phyloP scores from a whole-genome alignment of 2,329 filamentous ascomycete species.

The Trichoderma oligosporum region DNA sequence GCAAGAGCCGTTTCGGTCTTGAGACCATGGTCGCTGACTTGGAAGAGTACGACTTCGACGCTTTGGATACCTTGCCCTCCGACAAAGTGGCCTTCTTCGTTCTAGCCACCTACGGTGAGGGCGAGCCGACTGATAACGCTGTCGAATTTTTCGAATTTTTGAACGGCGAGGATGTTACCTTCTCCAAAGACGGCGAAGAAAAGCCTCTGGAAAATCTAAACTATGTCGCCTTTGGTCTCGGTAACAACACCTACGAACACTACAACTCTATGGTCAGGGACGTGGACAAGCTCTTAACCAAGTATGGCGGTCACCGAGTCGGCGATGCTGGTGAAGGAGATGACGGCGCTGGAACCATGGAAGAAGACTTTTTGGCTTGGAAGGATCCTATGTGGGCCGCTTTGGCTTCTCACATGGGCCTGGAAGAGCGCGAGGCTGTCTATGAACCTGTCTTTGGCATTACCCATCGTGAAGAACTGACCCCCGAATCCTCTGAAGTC shows the following conservation, averaged over 20 bases:
- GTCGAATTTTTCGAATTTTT: slow-evolving; percentile 99
- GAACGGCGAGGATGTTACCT: slow-evolving; percentile 72
- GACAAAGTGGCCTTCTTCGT: slow-evolving; percentile 96
- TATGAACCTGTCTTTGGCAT: slow-evolving; percentile 93
- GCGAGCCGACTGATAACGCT: slow-evolving; percentile 96
- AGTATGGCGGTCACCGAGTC: slow-evolving; percentile 78
- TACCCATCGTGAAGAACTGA: slow-evolving; percentile 68
- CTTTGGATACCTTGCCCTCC: slow-evolving; percentile 78
- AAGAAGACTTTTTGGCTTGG: slow-evolving; percentile 98
- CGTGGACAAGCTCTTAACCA: slow-evolving; percentile 74
- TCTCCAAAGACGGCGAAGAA: slow-evolving; percentile 66
- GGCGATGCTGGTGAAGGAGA: slow-evolving; percentile 91
- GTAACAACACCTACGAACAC: slow-evolving; percentile 99
- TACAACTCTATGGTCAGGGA: slow-evolving; percentile 98
- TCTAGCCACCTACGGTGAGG: slow-evolving; percentile 94
- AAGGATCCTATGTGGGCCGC: slow-evolving; percentile 98
- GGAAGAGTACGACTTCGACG: slow-evolving; percentile 97
- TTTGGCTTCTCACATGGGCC: slow-evolving; percentile 73
- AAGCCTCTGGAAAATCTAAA: slow-evolving; percentile 77
- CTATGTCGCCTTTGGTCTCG: slow-evolving; percentile 92
- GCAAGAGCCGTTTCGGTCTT: slow-evolving; percentile 89
- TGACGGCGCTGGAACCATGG: slow-evolving; percentile 97
- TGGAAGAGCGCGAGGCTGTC: slow-evolving; percentile 92
- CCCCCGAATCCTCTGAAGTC: slow-evolving; percentile 71
- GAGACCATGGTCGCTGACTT: slow-evolving; percentile 98